A percentile compares a stretch with the other conserved stretches of the same genome.
Evolutionary conservation across 106 monocot species (phyloP).

Genomic region (Phalaenopsis aphrodite): DNA sequence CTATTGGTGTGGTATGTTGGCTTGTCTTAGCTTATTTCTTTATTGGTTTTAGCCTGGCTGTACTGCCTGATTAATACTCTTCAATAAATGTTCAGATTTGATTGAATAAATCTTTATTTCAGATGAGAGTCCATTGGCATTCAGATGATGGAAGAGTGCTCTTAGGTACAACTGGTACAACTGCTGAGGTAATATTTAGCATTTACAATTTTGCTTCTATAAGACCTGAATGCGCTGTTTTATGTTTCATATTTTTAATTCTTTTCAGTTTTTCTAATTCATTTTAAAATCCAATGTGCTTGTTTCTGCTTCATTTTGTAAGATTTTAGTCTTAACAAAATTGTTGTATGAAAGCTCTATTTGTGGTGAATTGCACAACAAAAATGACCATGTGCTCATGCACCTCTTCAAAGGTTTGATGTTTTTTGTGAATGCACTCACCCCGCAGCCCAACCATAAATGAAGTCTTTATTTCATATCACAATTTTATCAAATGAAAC

Average conservation of each 20-base stretch:
- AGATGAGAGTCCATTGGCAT: constrained; percentile 47
- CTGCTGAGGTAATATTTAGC: constrained; percentile 38
- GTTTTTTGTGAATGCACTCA: not conserved
- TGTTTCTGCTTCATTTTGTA: not conserved
- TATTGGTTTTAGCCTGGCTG: not conserved
- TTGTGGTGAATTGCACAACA: not conserved
- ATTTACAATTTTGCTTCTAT: not conserved
- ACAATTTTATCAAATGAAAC: not conserved
- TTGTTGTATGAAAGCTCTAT: not conserved
- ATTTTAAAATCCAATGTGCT: not conserved
- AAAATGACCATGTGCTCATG: not conserved
- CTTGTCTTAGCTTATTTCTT: not conserved
- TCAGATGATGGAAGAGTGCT: constrained; percentile 18
- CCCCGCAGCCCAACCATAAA: not conserved
- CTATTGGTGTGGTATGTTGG: constrained; percentile 80
- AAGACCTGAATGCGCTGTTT: not conserved
- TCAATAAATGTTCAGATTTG: not conserved
- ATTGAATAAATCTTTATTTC: not conserved
- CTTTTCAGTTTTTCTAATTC: not conserved
- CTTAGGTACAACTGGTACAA: constrained; percentile 39
- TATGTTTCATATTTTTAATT: not conserved
- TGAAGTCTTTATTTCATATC: not conserved
- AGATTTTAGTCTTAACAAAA: not conserved
- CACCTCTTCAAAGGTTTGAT: not conserved
- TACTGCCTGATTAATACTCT: not conserved